Conservation (phyloP, 352 stramenopile genomes). For the Globisporangium rhizosaccharum region DNA sequence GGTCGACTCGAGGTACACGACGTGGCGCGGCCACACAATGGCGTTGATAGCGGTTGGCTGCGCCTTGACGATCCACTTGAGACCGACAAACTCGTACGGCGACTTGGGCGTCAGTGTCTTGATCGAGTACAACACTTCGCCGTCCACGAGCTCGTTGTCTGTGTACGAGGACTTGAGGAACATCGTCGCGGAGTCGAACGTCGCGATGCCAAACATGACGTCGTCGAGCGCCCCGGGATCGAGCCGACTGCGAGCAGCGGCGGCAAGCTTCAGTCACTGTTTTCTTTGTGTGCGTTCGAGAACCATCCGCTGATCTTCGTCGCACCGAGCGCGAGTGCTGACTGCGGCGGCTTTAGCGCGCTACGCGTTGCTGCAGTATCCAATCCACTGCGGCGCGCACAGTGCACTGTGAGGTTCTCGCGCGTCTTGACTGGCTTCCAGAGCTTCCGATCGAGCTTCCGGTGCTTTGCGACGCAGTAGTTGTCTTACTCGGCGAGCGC, state of each 20-base stretch:
- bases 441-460: conserved; percentile 18
- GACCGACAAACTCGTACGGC: conserved; percentile 37
- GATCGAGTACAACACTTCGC: conserved; percentile 41
- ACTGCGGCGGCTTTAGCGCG: neutral
- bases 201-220: conserved; percentile 51
- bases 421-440: conserved; percentile 25
- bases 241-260: conserved; percentile 37
- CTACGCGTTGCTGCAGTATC: neutral
- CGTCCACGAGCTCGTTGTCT: conserved; percentile 43
- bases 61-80: conserved; percentile 42
- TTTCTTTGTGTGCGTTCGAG: conserved; percentile 11
- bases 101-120: conserved; percentile 29
- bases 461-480: conserved; percentile 12
- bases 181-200: conserved; percentile 44
- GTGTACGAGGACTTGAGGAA: conserved; percentile 45
- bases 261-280: conserved; percentile 21
- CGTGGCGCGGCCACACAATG: conserved; percentile 34
- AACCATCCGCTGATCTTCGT: conserved; percentile 11
- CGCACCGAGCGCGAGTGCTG: conserved; percentile 12
- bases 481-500: conserved; percentile 25
- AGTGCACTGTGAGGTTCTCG: conserved; percentile 21
- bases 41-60: conserved; percentile 20
- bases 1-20: conserved; percentile 17
- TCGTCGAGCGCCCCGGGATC: conserved; percentile 42
- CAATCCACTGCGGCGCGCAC: neutral